Evolutionary conservation across 2,329 filamentous ascomycete species (phyloP).

Genomic region (Neonectria ditissima): DNA sequence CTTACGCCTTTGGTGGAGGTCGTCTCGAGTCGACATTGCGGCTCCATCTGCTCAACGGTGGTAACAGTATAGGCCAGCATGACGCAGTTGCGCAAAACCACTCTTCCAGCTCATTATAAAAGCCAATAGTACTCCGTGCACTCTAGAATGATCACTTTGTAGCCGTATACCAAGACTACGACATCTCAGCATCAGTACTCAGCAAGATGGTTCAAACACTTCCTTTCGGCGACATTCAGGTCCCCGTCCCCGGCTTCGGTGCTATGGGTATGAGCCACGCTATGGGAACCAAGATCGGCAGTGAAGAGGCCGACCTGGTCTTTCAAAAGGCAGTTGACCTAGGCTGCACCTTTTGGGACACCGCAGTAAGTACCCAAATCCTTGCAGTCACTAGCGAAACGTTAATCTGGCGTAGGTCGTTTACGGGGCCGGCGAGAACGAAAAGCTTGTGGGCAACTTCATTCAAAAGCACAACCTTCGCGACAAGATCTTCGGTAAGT

Average conservation of each 20-base stretch:
- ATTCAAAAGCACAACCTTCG: slow-evolving; percentile 63
- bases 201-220: neutral
- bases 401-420: slow-evolving; percentile 50
- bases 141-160: no score
- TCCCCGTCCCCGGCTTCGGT: slow-evolving; percentile 1
- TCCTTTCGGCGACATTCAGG: neutral
- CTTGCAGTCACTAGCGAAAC: no score
- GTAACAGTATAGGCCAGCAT: no score
- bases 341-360: neutral
- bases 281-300: neutral
- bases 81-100: no score
- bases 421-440: slow-evolving; percentile 60
- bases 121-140: no score
- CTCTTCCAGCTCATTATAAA: no score
- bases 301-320: neutral
- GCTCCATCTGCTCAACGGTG: no score
- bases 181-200: no score
- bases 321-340: neutral
- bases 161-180: neutral
- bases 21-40: no score
- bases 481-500: slow-evolving; percentile 61
- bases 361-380: neutral
- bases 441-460: slow-evolving; percentile 62
- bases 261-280: neutral
- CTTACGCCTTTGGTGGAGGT: no score